Evolutionary conservation across 805 yeast species (phyloP), one percentile per base, ranked within the genome.

Genomic region (Cyberlindnera mrakii): DNA sequence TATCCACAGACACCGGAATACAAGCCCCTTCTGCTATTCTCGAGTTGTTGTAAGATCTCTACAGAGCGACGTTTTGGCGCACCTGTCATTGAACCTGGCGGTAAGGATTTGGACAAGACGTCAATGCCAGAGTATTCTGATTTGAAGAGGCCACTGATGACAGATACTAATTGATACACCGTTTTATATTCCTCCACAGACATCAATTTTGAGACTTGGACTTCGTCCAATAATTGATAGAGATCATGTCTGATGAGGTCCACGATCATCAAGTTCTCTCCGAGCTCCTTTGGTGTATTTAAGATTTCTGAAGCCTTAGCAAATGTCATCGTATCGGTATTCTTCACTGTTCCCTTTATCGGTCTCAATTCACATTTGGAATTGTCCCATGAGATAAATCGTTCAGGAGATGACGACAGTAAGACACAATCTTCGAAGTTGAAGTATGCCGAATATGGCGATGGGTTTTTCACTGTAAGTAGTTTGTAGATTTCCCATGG

Each of bases 51-150:
- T 25, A 93, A 68, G 5, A 95, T 61, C 60, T 91, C 93, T 6
- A 93, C 95, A 0, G 96, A 87, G 46, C 96, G 74, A 53, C 82
- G 85, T 66, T 93, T 93, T 3, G 99, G 99, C 0, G 99, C 99
- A 3, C 99, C 99, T 0, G 99, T 93, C 99, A 93, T 93, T 1
- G 98, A 91, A 0, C 99, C 99, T 0, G 99, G 96, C 3, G 99
- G 99, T 30, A 95, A 67, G 0, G 96, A 79, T 46, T 78, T 78
- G 17, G 78, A 74, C 11, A 93, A 70, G 3, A 91, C 67, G 59
- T 93, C 98, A 19, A 90, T 66, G 0, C 98, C 99, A 11, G 72
- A 66, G 51, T 73, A 80, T 25, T 52, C 40, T 3, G 54, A 42
- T 6, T 33, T 17, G 36, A 42, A 55, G 35, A 31, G 59, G 0